Conservation (phyloP, 352 stramenopile species). For the Phytophthora uliginosa region DNA sequence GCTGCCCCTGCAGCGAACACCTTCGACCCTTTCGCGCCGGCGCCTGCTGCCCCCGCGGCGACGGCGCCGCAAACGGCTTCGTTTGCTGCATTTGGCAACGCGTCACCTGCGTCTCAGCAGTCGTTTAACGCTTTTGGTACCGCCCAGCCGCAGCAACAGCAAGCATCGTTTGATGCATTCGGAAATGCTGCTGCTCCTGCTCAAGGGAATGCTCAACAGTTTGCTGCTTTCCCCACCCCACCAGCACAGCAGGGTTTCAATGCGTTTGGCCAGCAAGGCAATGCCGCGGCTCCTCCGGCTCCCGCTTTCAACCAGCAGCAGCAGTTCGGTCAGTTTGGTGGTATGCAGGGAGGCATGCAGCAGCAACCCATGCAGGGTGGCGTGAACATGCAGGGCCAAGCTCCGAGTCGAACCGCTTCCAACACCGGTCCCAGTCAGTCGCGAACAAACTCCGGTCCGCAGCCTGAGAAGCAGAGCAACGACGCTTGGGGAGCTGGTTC, state of each 20-base stretch:
- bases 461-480: constrained; percentile 64
- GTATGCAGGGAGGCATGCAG: constrained; percentile 52
- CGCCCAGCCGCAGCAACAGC: constrained; percentile 49
- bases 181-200: constrained; percentile 38
- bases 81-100: constrained; percentile 54
- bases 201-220: constrained; percentile 44
- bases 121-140: constrained; percentile 68
- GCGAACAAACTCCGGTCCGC: constrained; percentile 39
- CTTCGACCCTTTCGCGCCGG: constrained; percentile 79
- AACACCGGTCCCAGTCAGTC: constrained; percentile 47
- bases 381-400: constrained; percentile 39
- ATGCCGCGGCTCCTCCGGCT: constrained; percentile 37
- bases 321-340: constrained; percentile 57
- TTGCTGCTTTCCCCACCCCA: constrained; percentile 52
- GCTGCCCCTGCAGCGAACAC: constrained; percentile 41
- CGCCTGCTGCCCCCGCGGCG: constrained; percentile 35
- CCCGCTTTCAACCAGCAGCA: constrained; percentile 64
- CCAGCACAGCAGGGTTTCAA: constrained; percentile 57
- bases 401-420: constrained; percentile 51
- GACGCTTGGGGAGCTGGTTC: constrained; percentile 87
- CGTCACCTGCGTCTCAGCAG: constrained; percentile 47
- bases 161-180: constrained; percentile 74
- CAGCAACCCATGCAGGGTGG: constrained; percentile 51
- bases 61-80: constrained; percentile 33
- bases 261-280: constrained; percentile 56